These are phyloP conservation scores for Leptographium wingfieldii DNA, from an alignment of 2,329 filamentous ascomycete species.

Conservation along the genomic window DNA sequence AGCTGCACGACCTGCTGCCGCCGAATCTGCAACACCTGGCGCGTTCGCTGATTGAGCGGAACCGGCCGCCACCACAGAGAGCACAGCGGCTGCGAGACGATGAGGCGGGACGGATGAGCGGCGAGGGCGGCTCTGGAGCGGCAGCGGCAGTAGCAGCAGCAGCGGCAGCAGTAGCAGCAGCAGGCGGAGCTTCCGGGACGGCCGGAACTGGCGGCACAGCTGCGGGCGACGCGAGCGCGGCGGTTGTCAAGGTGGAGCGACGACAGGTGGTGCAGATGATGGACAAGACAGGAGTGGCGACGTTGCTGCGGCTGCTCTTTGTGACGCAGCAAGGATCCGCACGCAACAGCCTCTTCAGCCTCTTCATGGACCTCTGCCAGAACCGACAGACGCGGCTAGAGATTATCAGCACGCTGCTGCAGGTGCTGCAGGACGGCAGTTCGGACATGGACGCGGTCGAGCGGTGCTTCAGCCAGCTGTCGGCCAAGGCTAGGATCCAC, in stretches of 20 bases:
- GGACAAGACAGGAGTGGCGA: constrained; percentile 89
- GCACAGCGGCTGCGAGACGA: constrained; percentile 18
- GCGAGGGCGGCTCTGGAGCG: neutral
- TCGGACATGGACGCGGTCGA: constrained; percentile 88
- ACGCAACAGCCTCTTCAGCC: constrained; percentile 69
- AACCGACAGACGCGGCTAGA: constrained; percentile 94
- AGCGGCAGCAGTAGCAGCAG: neutral
- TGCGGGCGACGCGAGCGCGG: neutral
- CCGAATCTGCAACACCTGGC: constrained; percentile 80
- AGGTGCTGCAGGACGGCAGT: constrained; percentile 91
- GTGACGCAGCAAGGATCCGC: constrained; percentile 83
- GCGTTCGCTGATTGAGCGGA: constrained; percentile 48
- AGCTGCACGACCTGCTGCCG: constrained; percentile 71
- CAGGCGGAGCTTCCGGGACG: neutral
- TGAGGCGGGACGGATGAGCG: neutral
- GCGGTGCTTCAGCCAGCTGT: constrained; percentile 87
- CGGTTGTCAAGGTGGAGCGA: constrained; percentile 34
- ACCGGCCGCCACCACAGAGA: constrained; percentile 16
- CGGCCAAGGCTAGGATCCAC: constrained; percentile 70
- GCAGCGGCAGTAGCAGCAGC: neutral
- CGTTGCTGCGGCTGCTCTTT: constrained; percentile 96
- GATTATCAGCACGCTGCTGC: constrained; percentile 81
- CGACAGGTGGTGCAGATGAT: constrained; percentile 90
- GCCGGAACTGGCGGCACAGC: neutral
- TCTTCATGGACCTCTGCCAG: constrained; percentile 84